Base-by-base conservation (phyloP, 2,329 filamentous ascomycete genomes). In the Stylonectria norvegica region DNA sequence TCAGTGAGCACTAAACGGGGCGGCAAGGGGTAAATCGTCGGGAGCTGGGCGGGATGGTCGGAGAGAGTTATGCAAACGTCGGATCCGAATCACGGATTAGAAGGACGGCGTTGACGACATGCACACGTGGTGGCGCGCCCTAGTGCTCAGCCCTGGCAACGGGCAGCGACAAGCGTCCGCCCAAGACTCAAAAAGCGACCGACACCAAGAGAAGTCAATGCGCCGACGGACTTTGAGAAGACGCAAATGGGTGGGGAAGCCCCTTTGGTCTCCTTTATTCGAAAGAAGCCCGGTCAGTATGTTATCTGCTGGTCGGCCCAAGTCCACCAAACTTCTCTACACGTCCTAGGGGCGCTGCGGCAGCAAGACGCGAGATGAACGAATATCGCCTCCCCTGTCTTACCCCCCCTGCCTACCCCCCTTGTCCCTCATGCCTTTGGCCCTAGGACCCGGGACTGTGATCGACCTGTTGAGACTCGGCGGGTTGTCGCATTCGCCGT, bases 181-280 rank as follows among this genome's bases (percentile, higher is more conserved):
- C 22, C 22, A 25, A n/a, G 7, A 25, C 8, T 12, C 8, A 25
- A 25, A 25, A 25, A 12, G 22, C 22, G 22, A 25, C 22, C 8
- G 12, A 7, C 8, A 25, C 19, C 36, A 17, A 12, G 31, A 39
- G 22, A 7, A 29, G 33, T 5, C 30, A 34, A 54, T 45, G 20
- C 33, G n/a, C 47, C 47, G 43, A 40, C 49, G 50, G 47, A 34
- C 30, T 44, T 50, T 49, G 12, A 30, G 31, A 34, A 29, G 35
- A 37, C 22, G 22, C 7, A 25, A 12, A 25, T 7, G n/a, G n/a
- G n/a, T n/a, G n/a, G n/a, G n/a, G n/a, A n/a, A n/a, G n/a, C n/a
- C n/a, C n/a, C n/a, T n/a, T n/a, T n/a, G n/a, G n/a, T n/a, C n/a
- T n/a, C n/a, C n/a, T n/a, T n/a, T n/a, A n/a, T n/a, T n/a, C n/a